Base-by-base conservation (phyloP, 177 flowering plant genomes). In the Vitis hybrid region DNA sequence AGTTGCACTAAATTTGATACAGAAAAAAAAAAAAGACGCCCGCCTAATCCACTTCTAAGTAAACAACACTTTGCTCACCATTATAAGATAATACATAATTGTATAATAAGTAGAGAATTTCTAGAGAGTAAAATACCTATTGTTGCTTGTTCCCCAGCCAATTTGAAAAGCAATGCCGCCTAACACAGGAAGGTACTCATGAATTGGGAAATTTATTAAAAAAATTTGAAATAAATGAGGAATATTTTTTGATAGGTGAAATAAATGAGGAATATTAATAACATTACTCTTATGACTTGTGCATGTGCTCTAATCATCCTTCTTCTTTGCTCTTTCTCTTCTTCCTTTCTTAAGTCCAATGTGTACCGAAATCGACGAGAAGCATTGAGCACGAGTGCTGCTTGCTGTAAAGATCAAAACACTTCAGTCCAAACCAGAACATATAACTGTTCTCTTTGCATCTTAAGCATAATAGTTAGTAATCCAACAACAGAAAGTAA, bases 331-430 rank as follows among this genome's bases (percentile, higher is more conserved):
- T 80, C 81, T 79, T 83, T 90, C 70, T 93, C 97, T 77, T 88
- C 92, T 83, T 89, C 92, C 79, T 76, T 90, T 76, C 87, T 90
- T 82, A 93, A 75, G 83, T 93, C 97, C 83, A 93, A 74, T 7
- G 99, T 95, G 74, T 95, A 95, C 1, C 99, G 91, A 75, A 95
- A 95, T 73, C 99, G 85, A 12, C 99, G 91, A 62, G 98, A 88
- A 72, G 98, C 98, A 91, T 95, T 95, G 13, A 95, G 82, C 65
- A 89, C 99, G 66, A 95, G 91, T 3, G 99, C 98, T 5, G 99
- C 99, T 91, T 91, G 94, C 99, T 95, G 70, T 30, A 73, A 62
- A 34, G 48, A 18, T 52, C 2, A 75, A 23, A 56, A 23, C 34
- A 39, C 6, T 39, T 39, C 45, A 39, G 45, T 39, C 45, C 8